Evolutionary conservation across 2,329 filamentous ascomycete genomes (phyloP).

Genomic region (Xylogone sp.): DNA sequence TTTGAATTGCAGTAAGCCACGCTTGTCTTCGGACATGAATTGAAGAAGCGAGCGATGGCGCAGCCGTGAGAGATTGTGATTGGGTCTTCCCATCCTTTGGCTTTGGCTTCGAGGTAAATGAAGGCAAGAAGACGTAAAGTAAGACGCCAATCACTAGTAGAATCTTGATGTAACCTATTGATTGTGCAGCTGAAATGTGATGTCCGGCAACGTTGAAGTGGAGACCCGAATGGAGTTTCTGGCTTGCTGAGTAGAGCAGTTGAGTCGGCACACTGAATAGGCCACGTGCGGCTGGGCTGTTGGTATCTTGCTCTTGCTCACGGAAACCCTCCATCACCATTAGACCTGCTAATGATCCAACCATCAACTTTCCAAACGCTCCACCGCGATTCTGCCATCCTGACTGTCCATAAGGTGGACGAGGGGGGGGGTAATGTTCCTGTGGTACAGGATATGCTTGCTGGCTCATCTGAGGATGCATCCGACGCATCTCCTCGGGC

Average conservation of each 20-base stretch:
- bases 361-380: conserved; percentile 77
- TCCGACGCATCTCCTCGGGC: conserved; percentile 56
- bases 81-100: conserved; percentile 52
- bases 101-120: conserved; percentile 36
- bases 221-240: conserved; percentile 33
- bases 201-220: conserved; percentile 52
- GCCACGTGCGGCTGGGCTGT: conserved; percentile 61
- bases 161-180: conserved; percentile 50
- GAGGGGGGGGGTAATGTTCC: conserved; percentile 32
- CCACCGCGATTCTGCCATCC: conserved; percentile 52
- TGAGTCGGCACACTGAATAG: conserved; percentile 62
- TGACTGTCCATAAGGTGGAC: conserved; percentile 52
- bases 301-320: conserved; percentile 57
- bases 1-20: conserved; percentile 91
- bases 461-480: conserved; percentile 23
- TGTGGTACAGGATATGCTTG: conserved; percentile 28
- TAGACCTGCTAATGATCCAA: conserved; percentile 84
- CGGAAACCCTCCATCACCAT: conserved; percentile 85
- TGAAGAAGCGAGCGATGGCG: conserved; percentile 73
- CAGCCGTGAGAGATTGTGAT: conserved; percentile 40
- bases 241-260: conserved; percentile 46
- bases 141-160: conserved; percentile 49
- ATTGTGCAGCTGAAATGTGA: conserved; percentile 38
- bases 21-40: conserved; percentile 83
- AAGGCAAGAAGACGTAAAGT: conserved; percentile 52